phyloP scores from a whole-genome alignment of 2,329 filamentous ascomycete genomes.

The Fusarium sp. region DNA sequence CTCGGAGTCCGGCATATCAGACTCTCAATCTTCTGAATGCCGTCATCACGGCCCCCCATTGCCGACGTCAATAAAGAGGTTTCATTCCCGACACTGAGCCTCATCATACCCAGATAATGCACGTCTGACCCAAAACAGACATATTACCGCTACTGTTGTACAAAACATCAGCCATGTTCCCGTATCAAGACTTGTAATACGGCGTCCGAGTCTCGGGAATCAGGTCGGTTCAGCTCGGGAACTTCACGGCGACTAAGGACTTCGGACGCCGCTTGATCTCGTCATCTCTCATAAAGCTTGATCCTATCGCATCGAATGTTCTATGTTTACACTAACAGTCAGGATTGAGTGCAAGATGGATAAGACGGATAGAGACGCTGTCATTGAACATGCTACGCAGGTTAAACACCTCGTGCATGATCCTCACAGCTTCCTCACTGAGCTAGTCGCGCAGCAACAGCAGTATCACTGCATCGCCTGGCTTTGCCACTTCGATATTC shows the following conservation, averaged over 20 bases:
- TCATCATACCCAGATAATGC: background rate
- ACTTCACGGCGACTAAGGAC: slow-evolving; percentile 13
- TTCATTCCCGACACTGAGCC: slow-evolving; percentile 5
- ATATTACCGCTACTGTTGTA: background rate
- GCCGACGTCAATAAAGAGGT: background rate
- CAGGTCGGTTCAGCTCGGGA: slow-evolving; percentile 2
- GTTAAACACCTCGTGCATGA: slow-evolving; percentile 23
- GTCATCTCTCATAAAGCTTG: slow-evolving; percentile 3
- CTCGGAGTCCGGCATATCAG: slow-evolving; percentile 15
- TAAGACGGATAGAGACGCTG: slow-evolving; percentile 24
- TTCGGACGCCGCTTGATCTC: slow-evolving; percentile 11
- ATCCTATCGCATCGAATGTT: background rate
- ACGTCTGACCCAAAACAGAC: background rate
- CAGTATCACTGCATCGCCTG: slow-evolving; percentile 29
- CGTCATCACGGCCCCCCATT: background rate
- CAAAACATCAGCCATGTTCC: background rate
- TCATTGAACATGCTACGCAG: slow-evolving; percentile 26
- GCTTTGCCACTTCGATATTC: slow-evolving; percentile 26
- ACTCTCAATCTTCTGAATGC: background rate
- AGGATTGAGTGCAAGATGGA: background rate
- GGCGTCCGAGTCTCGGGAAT: slow-evolving; percentile 15
- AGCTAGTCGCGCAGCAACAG: slow-evolving; percentile 25
- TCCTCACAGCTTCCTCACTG: slow-evolving; percentile 29
- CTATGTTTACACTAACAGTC: background rate
- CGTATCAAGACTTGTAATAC: background rate